Evolutionary conservation across 805 yeast species (phyloP), one percentile per base, ranked within the genome.

Genomic region (Komagataella pseudopastoris): DNA sequence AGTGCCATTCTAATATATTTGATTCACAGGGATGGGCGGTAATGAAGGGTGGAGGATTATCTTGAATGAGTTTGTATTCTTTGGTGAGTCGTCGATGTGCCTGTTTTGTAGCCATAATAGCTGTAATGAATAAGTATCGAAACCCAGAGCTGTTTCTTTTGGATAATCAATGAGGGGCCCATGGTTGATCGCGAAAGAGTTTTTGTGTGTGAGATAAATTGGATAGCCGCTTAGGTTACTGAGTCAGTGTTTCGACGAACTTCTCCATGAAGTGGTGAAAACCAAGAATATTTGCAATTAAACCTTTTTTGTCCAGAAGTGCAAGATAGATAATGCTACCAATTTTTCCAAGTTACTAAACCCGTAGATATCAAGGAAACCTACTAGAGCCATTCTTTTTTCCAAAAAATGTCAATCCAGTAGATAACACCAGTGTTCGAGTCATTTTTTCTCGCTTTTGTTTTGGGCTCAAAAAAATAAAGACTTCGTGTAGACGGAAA

Each of bases 1-100:
- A 91, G 65, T 89, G 96, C 96, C 97, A 90, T 63, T 88, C 95
- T 51, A 93, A 70, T 51, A 93, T 85, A 63, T 93, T 89, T 47
- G 78, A 74, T 53, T 93, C 98, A 54, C 83, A 79, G 4, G 98
- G 98, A 53, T 84, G 81, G 20, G 97, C 96, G 8, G 71, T 70
- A 47, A 91, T 81, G 61, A 68, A 90, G 5, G 96, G 96, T 7
- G 95, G 88, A 1, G 97, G 96, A 59, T 76, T 83, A 52, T 80
- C 83, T 58, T 76, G 76, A 56, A 93, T 78, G 47, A 80, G 69
- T 63, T 85, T 87, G 66, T 88, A 89, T 68, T 89, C 97, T 62
- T 85, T 83, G 2, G 87, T 78, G 49, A 89, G 76, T 51, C 83
- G 63, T 51, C 63, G 66, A 36, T 55, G 63, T 2, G 70, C 68